These are phyloP conservation scores for Backusella luteola DNA, from an alignment of 192 early-diverging fungal species.

Conservation along the genomic window DNA sequence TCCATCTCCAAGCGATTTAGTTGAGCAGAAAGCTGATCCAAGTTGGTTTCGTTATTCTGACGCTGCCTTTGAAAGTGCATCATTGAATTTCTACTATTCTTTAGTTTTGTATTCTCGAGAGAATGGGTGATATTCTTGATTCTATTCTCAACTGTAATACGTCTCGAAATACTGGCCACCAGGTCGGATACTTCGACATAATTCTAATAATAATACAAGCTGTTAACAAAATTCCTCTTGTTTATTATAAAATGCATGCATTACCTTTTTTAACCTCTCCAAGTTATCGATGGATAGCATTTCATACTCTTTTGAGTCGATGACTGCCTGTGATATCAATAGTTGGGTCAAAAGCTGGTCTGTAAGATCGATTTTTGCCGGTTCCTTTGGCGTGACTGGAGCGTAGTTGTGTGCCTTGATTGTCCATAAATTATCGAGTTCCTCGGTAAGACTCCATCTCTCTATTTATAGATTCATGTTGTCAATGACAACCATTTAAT, in stretches of 20 bases:
- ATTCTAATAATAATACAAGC: background rate
- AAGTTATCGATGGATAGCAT: constrained; percentile 51
- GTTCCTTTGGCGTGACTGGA: background rate
- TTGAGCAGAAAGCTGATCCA: constrained; percentile 49
- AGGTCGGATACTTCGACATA: background rate
- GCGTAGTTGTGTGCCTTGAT: background rate
- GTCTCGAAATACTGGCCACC: background rate
- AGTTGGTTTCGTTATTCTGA: constrained; percentile 46
- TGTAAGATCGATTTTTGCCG: background rate
- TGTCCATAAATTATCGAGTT: constrained; percentile 9
- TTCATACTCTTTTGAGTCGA: constrained; percentile 54
- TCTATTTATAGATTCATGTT: background rate
- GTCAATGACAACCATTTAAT: background rate
- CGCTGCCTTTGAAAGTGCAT: background rate
- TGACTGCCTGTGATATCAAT: constrained; percentile 50
- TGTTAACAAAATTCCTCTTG: background rate
- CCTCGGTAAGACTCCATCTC: constrained; percentile 12
- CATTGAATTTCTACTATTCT: constrained; percentile 7
- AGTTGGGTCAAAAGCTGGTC: constrained; percentile 27
- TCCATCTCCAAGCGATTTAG: constrained; percentile 45
- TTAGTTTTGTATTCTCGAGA: background rate
- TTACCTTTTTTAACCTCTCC: constrained; percentile 55
- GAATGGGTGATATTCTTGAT: constrained; percentile 1
- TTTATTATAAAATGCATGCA: background rate
- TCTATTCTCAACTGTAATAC: constrained; percentile 6